Conservation (phyloP, 2,329 filamentous ascomycete genomes). For the Penicillium sumatraense region DNA sequence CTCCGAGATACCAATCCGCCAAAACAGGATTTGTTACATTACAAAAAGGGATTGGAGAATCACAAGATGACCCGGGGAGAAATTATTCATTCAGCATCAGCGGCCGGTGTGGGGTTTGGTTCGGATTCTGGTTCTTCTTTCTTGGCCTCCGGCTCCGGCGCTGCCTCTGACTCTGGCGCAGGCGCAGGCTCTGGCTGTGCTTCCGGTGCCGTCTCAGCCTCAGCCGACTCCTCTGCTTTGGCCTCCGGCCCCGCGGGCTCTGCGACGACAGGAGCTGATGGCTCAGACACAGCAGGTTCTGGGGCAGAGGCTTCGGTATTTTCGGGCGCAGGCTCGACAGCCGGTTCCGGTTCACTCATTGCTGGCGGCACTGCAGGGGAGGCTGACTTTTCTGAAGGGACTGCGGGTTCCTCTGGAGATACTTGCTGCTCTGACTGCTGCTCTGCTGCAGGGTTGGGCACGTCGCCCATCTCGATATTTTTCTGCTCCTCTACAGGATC, state of each 20-base stretch:
- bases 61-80: too few species aligned
- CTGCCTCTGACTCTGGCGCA: background rate
- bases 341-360: background rate
- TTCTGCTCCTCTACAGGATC: conserved; percentile 5
- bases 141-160: background rate
- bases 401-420: conserved; percentile 1
- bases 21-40: background rate
- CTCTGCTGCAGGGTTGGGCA: background rate
- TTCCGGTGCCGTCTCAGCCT: background rate
- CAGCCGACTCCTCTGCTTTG: background rate
- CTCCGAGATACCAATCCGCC: background rate
- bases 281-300: background rate
- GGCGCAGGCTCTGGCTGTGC: background rate
- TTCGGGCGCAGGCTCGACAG: background rate
- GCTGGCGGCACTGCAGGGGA: background rate
- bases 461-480: conserved; percentile 13
- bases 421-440: background rate
- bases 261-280: background rate
- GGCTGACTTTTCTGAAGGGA: conserved; percentile 1
- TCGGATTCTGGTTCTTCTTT: conserved; percentile 8
- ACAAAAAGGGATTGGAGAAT: background rate
- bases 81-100: conserved; percentile 4
- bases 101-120: background rate
- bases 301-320: background rate
- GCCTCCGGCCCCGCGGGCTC: background rate